phyloP scores from a whole-genome alignment of 1,139 yeast species.

The Suhomyces ambrosiae region DNA sequence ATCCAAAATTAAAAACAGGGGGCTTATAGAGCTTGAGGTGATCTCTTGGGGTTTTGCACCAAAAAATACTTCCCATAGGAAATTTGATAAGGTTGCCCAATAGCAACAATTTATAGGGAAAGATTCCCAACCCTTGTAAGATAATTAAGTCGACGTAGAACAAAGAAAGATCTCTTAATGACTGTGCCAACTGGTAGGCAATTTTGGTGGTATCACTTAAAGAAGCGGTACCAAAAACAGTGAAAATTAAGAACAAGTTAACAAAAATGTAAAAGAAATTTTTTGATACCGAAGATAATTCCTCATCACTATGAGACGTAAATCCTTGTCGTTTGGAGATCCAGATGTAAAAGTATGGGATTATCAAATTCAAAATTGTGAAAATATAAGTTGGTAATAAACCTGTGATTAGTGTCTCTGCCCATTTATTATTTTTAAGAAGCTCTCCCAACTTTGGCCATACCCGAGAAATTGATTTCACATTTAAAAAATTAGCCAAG shows the following conservation, averaged over 20 bases:
- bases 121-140: slow-evolving; percentile 77
- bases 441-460: slow-evolving; percentile 75
- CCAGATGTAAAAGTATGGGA: slow-evolving; percentile 71
- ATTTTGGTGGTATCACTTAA: slow-evolving; percentile 74
- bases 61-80: slow-evolving; percentile 18
- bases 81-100: slow-evolving; percentile 44
- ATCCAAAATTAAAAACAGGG: slow-evolving; percentile 77
- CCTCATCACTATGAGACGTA: slow-evolving; percentile 75
- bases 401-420: slow-evolving; percentile 71
- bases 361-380: slow-evolving; percentile 63
- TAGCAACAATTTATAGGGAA: slow-evolving; percentile 66
- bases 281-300: slow-evolving; percentile 70
- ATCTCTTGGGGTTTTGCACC: slow-evolving; percentile 60
- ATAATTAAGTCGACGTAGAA: slow-evolving; percentile 75
- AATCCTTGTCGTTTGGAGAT: slow-evolving; percentile 70
- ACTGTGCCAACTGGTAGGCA: slow-evolving; percentile 72
- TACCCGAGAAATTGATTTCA: slow-evolving; percentile 64
- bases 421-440: slow-evolving; percentile 56
- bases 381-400: slow-evolving; percentile 76
- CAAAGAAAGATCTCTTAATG: slow-evolving; percentile 65
- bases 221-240: slow-evolving; percentile 78
- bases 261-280: slow-evolving; percentile 79
- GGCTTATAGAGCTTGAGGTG: slow-evolving; percentile 72
- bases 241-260: slow-evolving; percentile 74
- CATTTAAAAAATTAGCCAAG: slow-evolving; percentile 70